Evolutionary conservation across 345 rosid genomes (phyloP).

Genomic region (Clarkia xantiana): DNA sequence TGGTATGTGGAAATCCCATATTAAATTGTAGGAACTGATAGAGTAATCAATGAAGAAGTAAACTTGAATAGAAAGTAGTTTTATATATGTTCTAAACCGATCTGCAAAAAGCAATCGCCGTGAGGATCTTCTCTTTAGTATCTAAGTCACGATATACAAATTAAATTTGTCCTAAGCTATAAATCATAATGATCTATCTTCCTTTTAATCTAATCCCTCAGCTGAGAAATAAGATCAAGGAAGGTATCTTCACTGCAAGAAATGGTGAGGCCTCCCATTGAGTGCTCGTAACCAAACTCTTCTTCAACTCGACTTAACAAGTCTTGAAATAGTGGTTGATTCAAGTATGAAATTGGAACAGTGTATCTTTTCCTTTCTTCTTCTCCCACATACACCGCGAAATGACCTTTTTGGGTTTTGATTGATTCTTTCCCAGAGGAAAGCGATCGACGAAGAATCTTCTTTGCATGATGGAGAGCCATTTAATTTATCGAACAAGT

Average conservation of each 20-base stretch:
- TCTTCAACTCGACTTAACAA: constrained; percentile 22
- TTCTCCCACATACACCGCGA: constrained; percentile 29
- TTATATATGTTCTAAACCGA: too few species aligned
- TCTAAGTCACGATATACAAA: constrained; percentile 1
- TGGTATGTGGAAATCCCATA: too few species aligned
- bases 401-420: constrained; percentile 16
- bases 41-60: too few species aligned
- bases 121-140: too few species aligned
- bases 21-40: too few species aligned
- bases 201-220: neutral
- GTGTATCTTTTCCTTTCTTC: constrained; percentile 21
- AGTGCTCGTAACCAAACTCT: constrained; percentile 27
- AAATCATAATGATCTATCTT: neutral
- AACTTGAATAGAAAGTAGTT: too few species aligned
- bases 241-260: constrained; percentile 24
- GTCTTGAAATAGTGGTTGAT: constrained; percentile 16
- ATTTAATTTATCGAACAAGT: too few species aligned
- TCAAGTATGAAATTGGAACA: constrained; percentile 20
- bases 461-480: constrained; percentile 5
- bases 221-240: constrained; percentile 8
- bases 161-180: neutral
- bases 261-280: constrained; percentile 30
- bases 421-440: neutral
- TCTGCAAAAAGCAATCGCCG: too few species aligned
- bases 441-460: constrained; percentile 3